A percentile compares a stretch with the other conserved stretches of the same genome.
Conservation (phyloP, 2,329 filamentous ascomycete species). For the Zymoseptoria ardabiliae region DNA sequence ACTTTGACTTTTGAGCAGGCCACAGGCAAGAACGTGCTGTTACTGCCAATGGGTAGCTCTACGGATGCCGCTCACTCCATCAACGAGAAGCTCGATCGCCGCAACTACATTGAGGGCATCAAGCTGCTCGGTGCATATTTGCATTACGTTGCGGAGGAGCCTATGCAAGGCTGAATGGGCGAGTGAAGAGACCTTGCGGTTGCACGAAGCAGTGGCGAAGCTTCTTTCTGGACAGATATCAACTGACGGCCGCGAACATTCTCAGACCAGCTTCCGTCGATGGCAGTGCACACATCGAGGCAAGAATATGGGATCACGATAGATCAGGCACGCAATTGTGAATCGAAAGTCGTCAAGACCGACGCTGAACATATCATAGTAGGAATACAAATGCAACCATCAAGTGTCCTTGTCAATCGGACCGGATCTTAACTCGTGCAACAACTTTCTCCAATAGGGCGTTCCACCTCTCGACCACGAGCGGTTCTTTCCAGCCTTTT, state of each 20-base stretch:
- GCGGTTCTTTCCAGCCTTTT: neutral
- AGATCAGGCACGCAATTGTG: neutral
- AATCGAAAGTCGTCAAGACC: neutral
- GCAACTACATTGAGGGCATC: slow-evolving; percentile 96
- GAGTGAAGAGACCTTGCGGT: neutral
- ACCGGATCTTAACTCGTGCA: neutral
- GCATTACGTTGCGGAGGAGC: slow-evolving; percentile 92
- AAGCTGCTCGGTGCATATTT: slow-evolving; percentile 93
- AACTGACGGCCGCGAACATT: neutral
- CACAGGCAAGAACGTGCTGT: slow-evolving; percentile 92
- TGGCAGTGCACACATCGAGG: neutral
- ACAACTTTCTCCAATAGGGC: neutral
- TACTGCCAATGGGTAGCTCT: slow-evolving; percentile 94
- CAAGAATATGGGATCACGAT: neutral
- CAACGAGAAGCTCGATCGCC: slow-evolving; percentile 96
- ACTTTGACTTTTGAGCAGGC: slow-evolving; percentile 96
- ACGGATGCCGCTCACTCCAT: slow-evolving; percentile 95
- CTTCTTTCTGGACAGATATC: neutral
- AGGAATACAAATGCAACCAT: neutral
- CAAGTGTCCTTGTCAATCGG: neutral
- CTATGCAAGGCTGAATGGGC: slow-evolving; percentile 33
- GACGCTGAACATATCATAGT: neutral
- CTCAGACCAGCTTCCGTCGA: neutral
- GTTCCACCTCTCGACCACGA: neutral
- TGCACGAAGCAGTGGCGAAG: neutral